Conservation (phyloP, 768 basidiomycete species). For the Rhodosporidiobolus sp. region DNA sequence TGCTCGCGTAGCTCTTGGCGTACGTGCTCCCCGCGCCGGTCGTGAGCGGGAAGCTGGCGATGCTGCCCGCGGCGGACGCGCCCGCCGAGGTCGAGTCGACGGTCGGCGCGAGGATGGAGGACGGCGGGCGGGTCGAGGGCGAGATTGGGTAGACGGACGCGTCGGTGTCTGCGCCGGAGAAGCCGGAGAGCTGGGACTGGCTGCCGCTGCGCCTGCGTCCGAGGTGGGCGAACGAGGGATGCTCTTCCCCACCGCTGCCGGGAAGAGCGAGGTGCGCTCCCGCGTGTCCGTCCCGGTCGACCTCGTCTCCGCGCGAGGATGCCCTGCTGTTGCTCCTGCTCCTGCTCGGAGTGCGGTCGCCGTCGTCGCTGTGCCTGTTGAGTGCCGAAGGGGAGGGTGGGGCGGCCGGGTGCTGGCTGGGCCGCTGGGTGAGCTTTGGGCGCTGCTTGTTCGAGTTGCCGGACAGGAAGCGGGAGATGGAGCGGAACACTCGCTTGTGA, state of each 20-base stretch:
- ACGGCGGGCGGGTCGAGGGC: constrained; percentile 76
- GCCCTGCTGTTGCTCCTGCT: not conserved
- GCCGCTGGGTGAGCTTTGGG: constrained; percentile 1
- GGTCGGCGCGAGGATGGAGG: constrained; percentile 53
- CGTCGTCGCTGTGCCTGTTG: not conserved
- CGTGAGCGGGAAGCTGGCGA: too few species aligned
- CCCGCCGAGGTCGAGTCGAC: constrained; percentile 49
- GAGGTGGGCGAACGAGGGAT: too few species aligned
- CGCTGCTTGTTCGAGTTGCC: constrained; percentile 19
- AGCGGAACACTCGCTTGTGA: constrained; percentile 3
- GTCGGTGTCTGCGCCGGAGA: constrained; percentile 80
- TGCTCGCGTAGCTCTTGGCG: constrained; percentile 58
- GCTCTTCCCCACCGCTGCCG: too few species aligned
- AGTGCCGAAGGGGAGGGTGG: not conserved
- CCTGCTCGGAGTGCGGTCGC: not conserved
- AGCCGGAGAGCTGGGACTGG: not conserved
- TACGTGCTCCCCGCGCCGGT: constrained; percentile 61
- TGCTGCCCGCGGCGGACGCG: constrained; percentile 59
- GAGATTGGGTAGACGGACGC: constrained; percentile 86
- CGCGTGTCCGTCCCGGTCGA: too few species aligned
- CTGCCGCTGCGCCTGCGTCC: not conserved
- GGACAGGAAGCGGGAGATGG: constrained; percentile 24
- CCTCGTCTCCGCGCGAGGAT: too few species aligned
- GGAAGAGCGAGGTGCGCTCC: not conserved
- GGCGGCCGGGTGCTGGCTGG: not conserved